Evolutionary conservation across 2,329 filamentous ascomycete genomes (phyloP), one percentile per base, ranked within the genome.

Genomic region (Tolypocladium ophioglossoides): DNA sequence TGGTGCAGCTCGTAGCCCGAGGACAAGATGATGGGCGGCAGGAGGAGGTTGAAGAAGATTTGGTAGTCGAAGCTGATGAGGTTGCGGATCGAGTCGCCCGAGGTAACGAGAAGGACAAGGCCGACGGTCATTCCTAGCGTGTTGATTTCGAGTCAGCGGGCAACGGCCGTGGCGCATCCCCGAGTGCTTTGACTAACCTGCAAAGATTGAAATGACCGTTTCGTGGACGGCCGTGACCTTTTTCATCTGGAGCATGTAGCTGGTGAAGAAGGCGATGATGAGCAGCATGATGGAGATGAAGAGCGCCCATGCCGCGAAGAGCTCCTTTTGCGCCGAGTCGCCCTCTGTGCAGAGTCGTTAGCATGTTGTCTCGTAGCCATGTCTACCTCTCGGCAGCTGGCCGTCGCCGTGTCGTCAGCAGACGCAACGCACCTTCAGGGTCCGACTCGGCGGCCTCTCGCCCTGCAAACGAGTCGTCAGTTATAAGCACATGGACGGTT

Each of bases 141-240:
- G 39, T 54, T 9, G 52, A 52, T 40, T 40, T 14, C 24, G 11
- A 20, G 39, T 47, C 24, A 38, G 47, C 20, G 14, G 11, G 10
- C 9, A 20, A 35, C 11, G 24, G 18, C 1, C 27, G 8, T 8
- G 27, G 18, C 18, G 44, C 18, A 30, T 20, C 14, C 18, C 7
- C 41, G 1, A 10, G 18, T 0, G 24, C 7, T 2, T 5, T 20
- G 44, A 14, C 44, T 32, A 7, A 48, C 44, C 44, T 48, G 91
- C 91, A 75, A 99, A 97, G 68, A 99, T 99, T 57, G 92, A 97
- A 58, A 99, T 85, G 63, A 97, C 94, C 2, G 94, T 99, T 76
- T 99, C 94, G 71, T 99, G 94, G 53, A 99, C 87, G 32, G 94
- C 94, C 66, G 96, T 94, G 54, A 99, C 91, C 74, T 95, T 96